Base-by-base conservation (phyloP, 2,329 filamentous ascomycete genomes). In the Microthyrium microscopicum region DNA sequence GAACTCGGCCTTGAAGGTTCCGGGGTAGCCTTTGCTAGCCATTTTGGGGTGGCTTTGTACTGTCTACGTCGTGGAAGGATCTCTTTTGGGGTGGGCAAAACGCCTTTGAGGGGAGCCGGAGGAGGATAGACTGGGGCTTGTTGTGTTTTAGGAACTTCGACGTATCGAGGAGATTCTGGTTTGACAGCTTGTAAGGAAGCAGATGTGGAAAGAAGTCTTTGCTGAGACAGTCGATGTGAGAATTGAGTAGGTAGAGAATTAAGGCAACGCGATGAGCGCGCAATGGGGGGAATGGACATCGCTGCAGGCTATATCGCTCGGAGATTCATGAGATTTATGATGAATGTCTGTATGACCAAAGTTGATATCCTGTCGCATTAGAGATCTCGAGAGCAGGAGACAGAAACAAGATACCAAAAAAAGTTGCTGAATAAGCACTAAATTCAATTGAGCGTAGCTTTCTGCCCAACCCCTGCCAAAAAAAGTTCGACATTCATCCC, bases 101-200 rank as follows among this genome's bases (percentile, higher is more conserved):
- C 71, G 44, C 89, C 89, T 52, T 83, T 83, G 21, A 83, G 59
- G 12, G 56, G 59, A 38, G 60, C 60, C 33, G 52, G 47, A 3
- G 60, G 56, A 26, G 59, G 32, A 34, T 35, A 16, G 5, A 5
- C 55, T n/a, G 70, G 65, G 32, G 76, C 72, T 52, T 93, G 83
- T n/a, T 73, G 68, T 31, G 79, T 69, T 44, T 66, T 65, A 30
- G 85, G 87, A 35, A 94, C 64, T 43, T 82, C 73, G 57, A 95
- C 79, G 62, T 79, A 95, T 42, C 70, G 69, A 29, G 89, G 87
- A 22, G 84, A 92, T 52, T 94, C 81, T 31, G 89, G 87, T 13
- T 77, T 77, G 41, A 85, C 62, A 31, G 57, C 57, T 31, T 48
- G 50, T 37, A 47, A 44, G n/a, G 52, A 28, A 13, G 58, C 31